Evolutionary conservation across 441 rosid genomes (phyloP).

Genomic region (Brassica balearica): DNA sequence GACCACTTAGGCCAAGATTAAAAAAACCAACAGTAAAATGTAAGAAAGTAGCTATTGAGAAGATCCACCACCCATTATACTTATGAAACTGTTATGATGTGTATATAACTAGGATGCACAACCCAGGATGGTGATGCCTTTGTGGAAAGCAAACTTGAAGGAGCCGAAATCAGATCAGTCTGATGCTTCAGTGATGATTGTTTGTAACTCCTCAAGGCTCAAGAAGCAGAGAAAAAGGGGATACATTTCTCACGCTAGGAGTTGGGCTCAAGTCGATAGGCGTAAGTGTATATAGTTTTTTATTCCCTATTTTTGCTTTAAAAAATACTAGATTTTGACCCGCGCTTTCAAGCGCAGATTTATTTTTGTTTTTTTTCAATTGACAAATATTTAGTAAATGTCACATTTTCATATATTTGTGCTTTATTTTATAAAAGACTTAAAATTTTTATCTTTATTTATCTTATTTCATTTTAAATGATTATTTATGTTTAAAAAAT

Average conservation of each 20-base stretch:
- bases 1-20: not conserved
- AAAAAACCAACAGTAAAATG: not conserved
- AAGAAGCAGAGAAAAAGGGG: constrained; percentile 27
- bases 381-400: no score
- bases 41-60: not conserved
- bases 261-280: constrained; percentile 62
- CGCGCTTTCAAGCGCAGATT: no score
- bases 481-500: no score
- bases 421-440: no score
- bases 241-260: constrained; percentile 48
- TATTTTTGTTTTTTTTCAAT: no score
- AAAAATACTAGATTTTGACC: not conserved
- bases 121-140: constrained; percentile 61
- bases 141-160: constrained; percentile 85
- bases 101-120: constrained; percentile 67
- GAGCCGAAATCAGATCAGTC: constrained; percentile 58
- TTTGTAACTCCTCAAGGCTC: constrained; percentile 55
- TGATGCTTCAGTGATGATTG: constrained; percentile 72
- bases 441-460: no score
- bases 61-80: not conserved
- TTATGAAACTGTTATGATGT: not conserved
- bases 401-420: no score
- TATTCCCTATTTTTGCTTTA: not conserved
- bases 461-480: no score
- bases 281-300: constrained; percentile 60